Base-by-base conservation (phyloP, 768 basidiomycete genomes). In the Psilocybe subaeruginosa region DNA sequence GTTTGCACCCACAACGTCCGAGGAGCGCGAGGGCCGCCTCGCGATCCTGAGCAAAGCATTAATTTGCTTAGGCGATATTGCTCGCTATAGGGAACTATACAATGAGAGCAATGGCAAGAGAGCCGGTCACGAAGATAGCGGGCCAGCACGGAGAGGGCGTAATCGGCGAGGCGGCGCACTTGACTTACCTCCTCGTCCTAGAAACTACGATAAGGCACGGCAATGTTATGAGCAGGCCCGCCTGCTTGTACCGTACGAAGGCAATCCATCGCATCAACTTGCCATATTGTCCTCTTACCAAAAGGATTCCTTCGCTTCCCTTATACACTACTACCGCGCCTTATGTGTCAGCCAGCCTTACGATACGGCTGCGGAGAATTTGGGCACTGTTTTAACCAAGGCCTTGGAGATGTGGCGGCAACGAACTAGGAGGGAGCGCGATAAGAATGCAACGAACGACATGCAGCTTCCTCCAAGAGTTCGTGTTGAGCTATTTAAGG, bases 251-350 rank as follows among this genome's bases (percentile, higher is more conserved):
- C 97, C 97, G 0, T 81, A 90, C 58, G 93, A 97, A 65, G 97
- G 97, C 65, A 96, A 98, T 69, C 86, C 97, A 0, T 97, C 91
- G 17, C 97, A 99, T 72, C 97, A 99, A 73, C 86, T 99, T 17
- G 97, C 97, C 3, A 96, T 98, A 61, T 84, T 98, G 33, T 85
- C 94, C 2, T 87, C 90, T 4, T 96, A 97, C 73, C 82, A 90
- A 66, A 82, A 84, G 63, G 94, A 99, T 74, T 79, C 84, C n/a
- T 95, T 97, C 68, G 76, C 79, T 33, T 89, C 92, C 31, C 77
- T 93, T 8, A 83, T 91, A 54, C 90, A 95, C 74, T 97, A 98
- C 73, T 95, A 95, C 71, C 89, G 95, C 31, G 92, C 97, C 1
- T 80, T 99, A 11, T 96, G 94, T 68, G 92, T 95, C 37, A 83